Base-by-base conservation (phyloP, 352 stramenopile species). In the Phytopythium chamaehyphon region DNA sequence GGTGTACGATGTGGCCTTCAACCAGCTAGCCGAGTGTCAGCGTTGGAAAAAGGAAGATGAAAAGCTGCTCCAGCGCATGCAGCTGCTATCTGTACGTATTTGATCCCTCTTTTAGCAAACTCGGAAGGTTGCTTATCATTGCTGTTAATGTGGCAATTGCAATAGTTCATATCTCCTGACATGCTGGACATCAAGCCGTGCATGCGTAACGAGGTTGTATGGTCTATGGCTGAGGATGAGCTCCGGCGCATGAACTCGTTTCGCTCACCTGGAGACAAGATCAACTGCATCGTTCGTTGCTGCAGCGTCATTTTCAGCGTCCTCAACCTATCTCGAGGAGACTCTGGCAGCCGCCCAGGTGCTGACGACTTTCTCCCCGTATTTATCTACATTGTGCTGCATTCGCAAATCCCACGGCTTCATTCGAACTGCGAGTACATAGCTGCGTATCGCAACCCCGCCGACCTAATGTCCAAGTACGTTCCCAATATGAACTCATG, bases 371-470 rank as follows among this genome's bases (percentile, higher is more conserved):
- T 97, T 46, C 65, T 97, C 14, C 90, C 90, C 15, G 76, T 96
- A 24, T 96, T 97, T 59, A 97, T 97, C 55, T 96, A 95, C 69
- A 90, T 97, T 36, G 87, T 97, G 19, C 64, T 97, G 16, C 84
- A 94, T 52, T 91, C 88, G 24, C 76, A 90, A 50, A 92, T 96
- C 51, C 83, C 87, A n/a, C 67, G 76, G 10, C 69, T 96, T 12
- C 60, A 86, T 39, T 95, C 86, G 12, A 97, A 96, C 55, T 94
- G 86, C 57, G 88, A 96, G 64, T 97, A 96, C 62, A 96, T 97
- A 59, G 69, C 89, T 24, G 70, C 75, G 11, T 97, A 92, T 61
- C 76, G 84, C 19, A 95, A 96, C 58, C 76, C 86, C 18, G 78
- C 77, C 23, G 81, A 93, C 59, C 64, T 97, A 44, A 95, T 96